Evolutionary conservation across 768 basidiomycete genomes (phyloP), one percentile per base, ranked within the genome.

Genomic region (Candolleomyces eurysporus): DNA sequence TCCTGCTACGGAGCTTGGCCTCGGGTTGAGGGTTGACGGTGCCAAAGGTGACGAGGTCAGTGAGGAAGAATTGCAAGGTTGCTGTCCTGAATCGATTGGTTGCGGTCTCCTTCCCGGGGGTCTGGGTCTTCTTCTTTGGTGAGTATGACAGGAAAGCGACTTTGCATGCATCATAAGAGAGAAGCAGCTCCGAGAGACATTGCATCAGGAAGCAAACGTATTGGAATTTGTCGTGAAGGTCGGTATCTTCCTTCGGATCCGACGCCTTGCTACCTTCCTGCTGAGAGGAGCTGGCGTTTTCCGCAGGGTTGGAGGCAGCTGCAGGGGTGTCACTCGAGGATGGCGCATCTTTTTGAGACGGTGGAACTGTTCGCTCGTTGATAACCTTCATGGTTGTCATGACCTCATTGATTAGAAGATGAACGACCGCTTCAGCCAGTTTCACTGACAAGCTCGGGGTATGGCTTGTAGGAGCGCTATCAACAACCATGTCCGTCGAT

Each of bases 121-220:
- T 82, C 51, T 84, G 73, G 43, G 75, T 67, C 31, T 85, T 84
- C 69, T 85, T 88, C 75, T 88, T 90, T 4, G 86, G 81, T 0
- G 86, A 84, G 67, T 85, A 94, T 0, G 91, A 89, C 57, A 97
- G 72, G 74, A 99, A 94, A 5, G 90, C 87, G 26, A 87, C 71
- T 73, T 98, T 99, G 85, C 94, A 96, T 6, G 86, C 73, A 65
- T 94, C 90, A 67, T 98, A 99, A 13, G 94, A 98, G 63, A 96
- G 93, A 13, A 97, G 75, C 10, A 98, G 78, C 75, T 99, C 97
- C 3, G 94, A 92, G 50, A 98, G 78, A 65, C 88, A 90, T 70
- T 95, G 92, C 90, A 96, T 93, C 64, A 94, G 75, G 81, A 96
- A 94, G 68, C 88, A 91, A 16, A 83, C 78, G 67, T 91, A 92